Percentiles rank a stretch among this genome's conserved stretches.
phyloP scores from a whole-genome alignment of 352 stramenopile species.

The Globisporangium canariense region DNA sequence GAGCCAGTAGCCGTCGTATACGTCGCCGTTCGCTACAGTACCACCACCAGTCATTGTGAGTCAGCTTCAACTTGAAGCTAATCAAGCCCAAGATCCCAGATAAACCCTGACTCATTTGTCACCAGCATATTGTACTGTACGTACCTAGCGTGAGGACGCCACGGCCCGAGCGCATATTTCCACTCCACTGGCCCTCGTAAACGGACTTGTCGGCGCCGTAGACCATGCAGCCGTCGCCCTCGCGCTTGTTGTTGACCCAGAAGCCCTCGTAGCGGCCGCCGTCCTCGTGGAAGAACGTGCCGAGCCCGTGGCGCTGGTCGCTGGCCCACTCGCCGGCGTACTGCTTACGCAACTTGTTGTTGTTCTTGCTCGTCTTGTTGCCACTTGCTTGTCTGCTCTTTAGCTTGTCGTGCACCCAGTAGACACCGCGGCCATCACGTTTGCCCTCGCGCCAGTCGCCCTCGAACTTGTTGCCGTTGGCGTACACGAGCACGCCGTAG shows the following conservation, averaged over 20 bases:
- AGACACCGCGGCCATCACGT: conserved; percentile 78
- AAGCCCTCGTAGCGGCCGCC: conserved; percentile 79
- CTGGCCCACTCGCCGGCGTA: conserved; percentile 79
- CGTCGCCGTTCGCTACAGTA: conserved; percentile 69
- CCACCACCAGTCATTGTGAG: neutral
- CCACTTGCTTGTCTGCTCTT: conserved; percentile 6
- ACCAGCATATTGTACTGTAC: conserved; percentile 4
- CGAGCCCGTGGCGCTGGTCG: conserved; percentile 71
- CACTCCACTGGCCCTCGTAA: conserved; percentile 85
- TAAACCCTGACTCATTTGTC: neutral
- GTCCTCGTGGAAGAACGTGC: conserved; percentile 82
- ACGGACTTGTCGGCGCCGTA: conserved; percentile 82
- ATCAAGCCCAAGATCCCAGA: neutral
- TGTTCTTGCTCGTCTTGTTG: conserved; percentile 45
- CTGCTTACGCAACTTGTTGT: conserved; percentile 64
- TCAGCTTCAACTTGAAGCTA: no score
- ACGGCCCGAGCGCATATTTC: conserved; percentile 69
- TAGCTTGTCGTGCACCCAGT: conserved; percentile 69
- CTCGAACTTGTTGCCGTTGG: conserved; percentile 90
- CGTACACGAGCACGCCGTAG: conserved; percentile 85
- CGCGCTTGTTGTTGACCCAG: conserved; percentile 70
- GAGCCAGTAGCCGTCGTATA: conserved; percentile 85
- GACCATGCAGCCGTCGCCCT: conserved; percentile 74
- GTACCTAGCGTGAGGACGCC: conserved; percentile 62
- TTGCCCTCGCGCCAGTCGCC: conserved; percentile 80